Evolutionary conservation across 257 asterid species (phyloP).

Genomic region (Scutellaria baicalensis): DNA sequence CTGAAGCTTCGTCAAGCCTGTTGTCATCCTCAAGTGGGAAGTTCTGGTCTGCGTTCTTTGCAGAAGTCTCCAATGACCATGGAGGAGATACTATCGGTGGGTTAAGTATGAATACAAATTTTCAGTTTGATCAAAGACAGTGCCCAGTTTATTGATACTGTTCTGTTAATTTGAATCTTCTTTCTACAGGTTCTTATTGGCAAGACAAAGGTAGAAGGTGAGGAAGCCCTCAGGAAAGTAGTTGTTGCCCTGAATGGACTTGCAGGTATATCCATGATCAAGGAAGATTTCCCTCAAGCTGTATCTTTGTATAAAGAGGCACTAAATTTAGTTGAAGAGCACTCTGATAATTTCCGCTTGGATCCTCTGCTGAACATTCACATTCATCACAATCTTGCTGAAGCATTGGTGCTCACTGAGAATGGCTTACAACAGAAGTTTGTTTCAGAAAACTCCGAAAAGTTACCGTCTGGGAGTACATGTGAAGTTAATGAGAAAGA

Average conservation of each 20-base stretch:
- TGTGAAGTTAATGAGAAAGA: slow-evolving; percentile 25
- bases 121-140: slow-evolving; percentile 5
- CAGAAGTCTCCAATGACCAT: slow-evolving; percentile 97
- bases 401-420: slow-evolving; percentile 36
- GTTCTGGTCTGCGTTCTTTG: slow-evolving; percentile 88
- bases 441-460: slow-evolving; percentile 26
- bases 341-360: slow-evolving; percentile 78
- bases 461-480: slow-evolving; percentile 8
- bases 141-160: slow-evolving; percentile 1
- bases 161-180: slow-evolving; percentile 12
- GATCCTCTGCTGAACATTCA: slow-evolving; percentile 93
- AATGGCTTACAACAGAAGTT: slow-evolving; percentile 23
- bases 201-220: slow-evolving; percentile 94
- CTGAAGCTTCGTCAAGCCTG: slow-evolving; percentile 99
- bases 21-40: slow-evolving; percentile 99
- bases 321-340: slow-evolving; percentile 61
- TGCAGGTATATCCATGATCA: slow-evolving; percentile 89
- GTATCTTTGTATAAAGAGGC: slow-evolving; percentile 79
- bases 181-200: slow-evolving; percentile 76
- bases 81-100: slow-evolving; percentile 90
- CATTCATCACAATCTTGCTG: slow-evolving; percentile 87
- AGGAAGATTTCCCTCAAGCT: slow-evolving; percentile 66
- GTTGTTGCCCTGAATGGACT: slow-evolving; percentile 92
- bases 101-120: slow-evolving; percentile 22
- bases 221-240: slow-evolving; percentile 82